Conservation (phyloP, 306 rosid genomes). For the Sophora flavescens region DNA sequence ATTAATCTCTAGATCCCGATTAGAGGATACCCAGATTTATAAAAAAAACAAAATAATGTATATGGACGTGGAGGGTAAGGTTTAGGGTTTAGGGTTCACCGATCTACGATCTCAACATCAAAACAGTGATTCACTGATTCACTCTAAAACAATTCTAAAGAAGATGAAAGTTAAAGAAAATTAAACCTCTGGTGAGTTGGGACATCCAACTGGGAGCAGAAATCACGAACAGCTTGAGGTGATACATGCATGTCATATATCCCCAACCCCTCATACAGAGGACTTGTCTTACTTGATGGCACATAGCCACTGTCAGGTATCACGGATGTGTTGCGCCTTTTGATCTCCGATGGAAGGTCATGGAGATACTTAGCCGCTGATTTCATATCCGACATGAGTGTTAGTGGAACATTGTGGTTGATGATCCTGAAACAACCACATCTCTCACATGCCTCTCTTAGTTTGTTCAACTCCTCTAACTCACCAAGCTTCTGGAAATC, state of each 20-base stretch:
- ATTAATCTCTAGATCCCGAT: no score
- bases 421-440: constrained; percentile 60
- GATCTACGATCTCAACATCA: no score
- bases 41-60: no score
- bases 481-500: constrained; percentile 47
- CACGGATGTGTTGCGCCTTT: constrained; percentile 49
- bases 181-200: constrained; percentile 47
- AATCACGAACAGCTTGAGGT: constrained; percentile 33
- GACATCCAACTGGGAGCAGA: constrained; percentile 49
- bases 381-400: constrained; percentile 63
- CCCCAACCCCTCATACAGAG: constrained; percentile 55
- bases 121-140: no score
- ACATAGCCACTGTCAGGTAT: constrained; percentile 52
- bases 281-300: constrained; percentile 9
- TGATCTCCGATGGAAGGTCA: constrained; percentile 62
- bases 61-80: no score
- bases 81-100: no score
- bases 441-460: constrained; percentile 60
- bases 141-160: no score
- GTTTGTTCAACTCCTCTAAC: constrained; percentile 37
- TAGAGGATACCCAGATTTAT: no score
- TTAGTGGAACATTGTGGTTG: constrained; percentile 50
- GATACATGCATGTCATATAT: constrained; percentile 48
- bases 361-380: constrained; percentile 33
- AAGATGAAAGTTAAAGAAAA: neutral